Evolutionary conservation across 1,284 basidiomycete species (phyloP).

Genomic region (Trichosporon asahii): DNA sequence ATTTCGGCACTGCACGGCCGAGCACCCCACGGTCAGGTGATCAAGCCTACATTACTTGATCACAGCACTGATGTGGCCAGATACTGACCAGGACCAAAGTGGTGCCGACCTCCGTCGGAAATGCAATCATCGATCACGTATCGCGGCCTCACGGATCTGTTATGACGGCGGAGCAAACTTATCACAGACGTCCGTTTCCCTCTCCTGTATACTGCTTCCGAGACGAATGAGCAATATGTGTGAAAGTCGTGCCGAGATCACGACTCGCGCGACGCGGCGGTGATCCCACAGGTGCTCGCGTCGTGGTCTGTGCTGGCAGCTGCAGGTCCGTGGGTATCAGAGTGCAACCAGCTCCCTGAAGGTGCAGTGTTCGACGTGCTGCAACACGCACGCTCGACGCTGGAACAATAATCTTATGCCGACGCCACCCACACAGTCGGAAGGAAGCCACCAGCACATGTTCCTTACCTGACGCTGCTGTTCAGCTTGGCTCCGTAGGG

Average conservation of each 20-base stretch:
- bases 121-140: not conserved
- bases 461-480: not conserved
- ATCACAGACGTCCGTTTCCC: not conserved
- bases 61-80: not conserved
- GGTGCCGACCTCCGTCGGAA: not conserved
- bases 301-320: not conserved
- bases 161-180: not conserved
- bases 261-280: not conserved
- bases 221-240: not conserved
- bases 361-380: not conserved
- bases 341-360: not conserved
- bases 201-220: not conserved
- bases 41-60: not conserved
- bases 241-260: not conserved
- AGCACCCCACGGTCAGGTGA: not conserved
- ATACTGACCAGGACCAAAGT: not conserved
- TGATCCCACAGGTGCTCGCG: not conserved
- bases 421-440: conserved; percentile 1
- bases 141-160: not conserved
- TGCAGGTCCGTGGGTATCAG: not conserved
- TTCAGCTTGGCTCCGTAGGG: not conserved
- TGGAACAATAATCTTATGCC: conserved; percentile 2
- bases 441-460: not conserved
- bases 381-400: not conserved
- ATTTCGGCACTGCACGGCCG: not conserved